Evolutionary conservation across 1,284 basidiomycete genomes (phyloP), one percentile per base, ranked within the genome.

Genomic region (Pterulicium gracile): DNA sequence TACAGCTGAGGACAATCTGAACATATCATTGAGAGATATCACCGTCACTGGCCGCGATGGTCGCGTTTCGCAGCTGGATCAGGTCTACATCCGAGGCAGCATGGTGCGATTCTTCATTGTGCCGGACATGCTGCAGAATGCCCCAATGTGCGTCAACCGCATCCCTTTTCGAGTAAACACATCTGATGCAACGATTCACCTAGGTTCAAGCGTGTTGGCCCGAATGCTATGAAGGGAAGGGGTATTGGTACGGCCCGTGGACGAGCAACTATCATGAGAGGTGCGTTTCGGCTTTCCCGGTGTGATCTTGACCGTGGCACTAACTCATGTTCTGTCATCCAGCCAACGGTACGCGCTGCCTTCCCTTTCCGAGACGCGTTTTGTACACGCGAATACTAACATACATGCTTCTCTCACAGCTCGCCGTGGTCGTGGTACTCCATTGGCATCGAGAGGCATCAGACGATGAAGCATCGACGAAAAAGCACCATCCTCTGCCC

Each of bases 91-190:
- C 58, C 78, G 96, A 55, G 96, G 96, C 54, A 94, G 89, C 65
- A 97, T 98, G 90, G 72, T 95, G 59, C 79, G 93, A 57, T 98
- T 98, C 75, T 95, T 98, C 72, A 97, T 98, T 62, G 96, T 99
- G 20, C 96, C 96, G 43, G 96, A 98, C 66, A 97, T 99, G 87
- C 74, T 99, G 55, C 90, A 97, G 61, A 97, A 98, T 63, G 96
- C 96, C 20, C 96, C 96, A 17, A 99, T 99, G 96, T 95, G 61
- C 66, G 88, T 73, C 17, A n/a, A n/a, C n/a, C n/a, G n/a, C n/a
- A n/a, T n/a, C n/a, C n/a, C n/a, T n/a, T n/a, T n/a, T n/a, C n/a
- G n/a, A n/a, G n/a, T 56, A 23, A 60, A 45, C 43, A 34, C 36
- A 27, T 36, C 14, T 32, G n/a, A n/a, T n/a, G n/a, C n/a, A n/a